Evolutionary conservation across 2,329 filamentous ascomycete species (phyloP).

Genomic region (Hymenoscyphus linearis): DNA sequence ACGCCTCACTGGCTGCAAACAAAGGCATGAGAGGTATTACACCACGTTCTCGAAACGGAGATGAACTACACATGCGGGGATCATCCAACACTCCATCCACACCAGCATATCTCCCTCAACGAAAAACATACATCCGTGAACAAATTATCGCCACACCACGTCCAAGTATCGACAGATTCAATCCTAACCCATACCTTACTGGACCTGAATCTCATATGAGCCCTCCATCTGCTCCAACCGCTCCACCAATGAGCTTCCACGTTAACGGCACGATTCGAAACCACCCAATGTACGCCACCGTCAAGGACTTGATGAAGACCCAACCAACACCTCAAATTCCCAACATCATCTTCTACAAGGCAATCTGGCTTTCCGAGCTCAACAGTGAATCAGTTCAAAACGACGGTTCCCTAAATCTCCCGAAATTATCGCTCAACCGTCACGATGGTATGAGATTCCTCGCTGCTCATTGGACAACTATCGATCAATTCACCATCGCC

Average conservation of each 20-base stretch:
- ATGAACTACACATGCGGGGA: too few species aligned
- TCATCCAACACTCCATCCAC: too few species aligned
- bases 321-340: neutral
- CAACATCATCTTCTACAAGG: neutral
- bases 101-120: too few species aligned
- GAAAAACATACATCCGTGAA: too few species aligned
- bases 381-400: neutral
- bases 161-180: too few species aligned
- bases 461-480: neutral
- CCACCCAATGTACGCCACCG: neutral
- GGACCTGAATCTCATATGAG: too few species aligned
- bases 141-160: too few species aligned
- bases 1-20: too few species aligned
- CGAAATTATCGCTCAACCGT: neutral
- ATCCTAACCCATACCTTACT: too few species aligned
- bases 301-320: neutral
- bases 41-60: too few species aligned
- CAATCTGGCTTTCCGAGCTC: neutral
- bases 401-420: neutral
- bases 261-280: neutral
- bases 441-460: neutral
- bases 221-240: too few species aligned
- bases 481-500: neutral
- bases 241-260: neutral
- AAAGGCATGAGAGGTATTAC: too few species aligned